Percentiles rank a stretch among this genome's conserved stretches.
Evolutionary conservation across 2,329 filamentous ascomycete genomes (phyloP).

Genomic region (Trichoderma semiorbis): DNA sequence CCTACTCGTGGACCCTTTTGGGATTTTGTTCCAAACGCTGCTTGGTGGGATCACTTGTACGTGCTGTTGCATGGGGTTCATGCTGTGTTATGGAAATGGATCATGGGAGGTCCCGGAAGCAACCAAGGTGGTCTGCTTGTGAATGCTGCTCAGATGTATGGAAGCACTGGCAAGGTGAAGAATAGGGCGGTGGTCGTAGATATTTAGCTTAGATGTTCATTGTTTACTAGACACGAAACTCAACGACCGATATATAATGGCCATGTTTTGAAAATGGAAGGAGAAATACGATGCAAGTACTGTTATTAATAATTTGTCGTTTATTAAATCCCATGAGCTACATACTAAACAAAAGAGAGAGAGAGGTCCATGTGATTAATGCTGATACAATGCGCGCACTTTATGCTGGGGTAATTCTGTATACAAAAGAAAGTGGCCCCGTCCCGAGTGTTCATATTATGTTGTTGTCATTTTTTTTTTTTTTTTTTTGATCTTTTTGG

Average conservation of each 20-base stretch:
- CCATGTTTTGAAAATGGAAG: not conserved
- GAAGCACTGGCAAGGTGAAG: conserved; percentile 48
- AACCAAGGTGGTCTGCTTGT: conserved; percentile 52
- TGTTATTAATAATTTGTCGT: not conserved
- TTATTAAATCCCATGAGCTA: not conserved
- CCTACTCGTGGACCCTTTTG: conserved; percentile 41
- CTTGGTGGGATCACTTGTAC: conserved; percentile 46
- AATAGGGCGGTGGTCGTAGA: conserved; percentile 39
- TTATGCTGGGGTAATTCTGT: conserved; percentile 4
- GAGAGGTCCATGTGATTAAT: not conserved
- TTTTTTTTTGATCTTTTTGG: not conserved
- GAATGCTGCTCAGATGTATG: conserved; percentile 56
- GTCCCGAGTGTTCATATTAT: not conserved
- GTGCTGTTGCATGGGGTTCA: conserved; percentile 45
- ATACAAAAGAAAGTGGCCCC: not conserved
- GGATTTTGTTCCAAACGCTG: conserved; percentile 44
- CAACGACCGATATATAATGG: not conserved
- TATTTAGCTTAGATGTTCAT: conserved; percentile 20
- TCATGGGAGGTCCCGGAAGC: conserved; percentile 51
- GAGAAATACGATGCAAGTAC: not conserved
- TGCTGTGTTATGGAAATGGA: conserved; percentile 52
- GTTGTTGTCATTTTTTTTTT: not conserved
- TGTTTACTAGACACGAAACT: not conserved
- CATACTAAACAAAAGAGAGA: not conserved
- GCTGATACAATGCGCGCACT: not conserved